These are phyloP conservation scores for Suillus paluster DNA, from an alignment of 768 basidiomycete genomes.

Conservation along the genomic window DNA sequence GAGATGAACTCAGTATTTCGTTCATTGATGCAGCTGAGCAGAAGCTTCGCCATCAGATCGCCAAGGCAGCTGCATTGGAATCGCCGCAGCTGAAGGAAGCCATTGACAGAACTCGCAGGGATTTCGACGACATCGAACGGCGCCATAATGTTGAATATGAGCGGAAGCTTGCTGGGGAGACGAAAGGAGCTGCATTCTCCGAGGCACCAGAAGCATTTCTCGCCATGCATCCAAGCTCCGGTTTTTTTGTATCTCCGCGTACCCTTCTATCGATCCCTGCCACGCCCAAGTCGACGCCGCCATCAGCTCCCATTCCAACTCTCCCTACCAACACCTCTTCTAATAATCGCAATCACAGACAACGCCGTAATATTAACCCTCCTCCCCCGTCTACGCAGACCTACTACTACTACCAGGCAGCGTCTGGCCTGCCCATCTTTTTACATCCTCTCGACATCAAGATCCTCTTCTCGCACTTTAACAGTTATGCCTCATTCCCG, in stretches of 20 bases:
- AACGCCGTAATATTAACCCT: conserved; percentile 81
- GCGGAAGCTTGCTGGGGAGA: conserved; percentile 29
- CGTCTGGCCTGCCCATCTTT: conserved; percentile 89
- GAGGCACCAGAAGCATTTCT: conserved; percentile 68
- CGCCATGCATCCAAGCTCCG: conserved; percentile 24
- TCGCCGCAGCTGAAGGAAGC: conserved; percentile 64
- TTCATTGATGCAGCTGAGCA: conserved; percentile 83
- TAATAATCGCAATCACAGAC: conserved; percentile 51
- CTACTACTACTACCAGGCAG: conserved; percentile 96
- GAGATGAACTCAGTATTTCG: conserved; percentile 75
- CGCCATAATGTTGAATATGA: conserved; percentile 27
- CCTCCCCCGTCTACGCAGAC: conserved; percentile 87
- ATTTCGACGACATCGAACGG: conserved; percentile 57
- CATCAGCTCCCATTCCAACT: conserved; percentile 12
- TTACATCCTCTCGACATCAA: conserved; percentile 96
- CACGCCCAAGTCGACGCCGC: conserved; percentile 15
- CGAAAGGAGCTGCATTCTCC: conserved; percentile 16
- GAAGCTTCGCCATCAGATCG: conserved; percentile 80
- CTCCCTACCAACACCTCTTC: conserved; percentile 23
- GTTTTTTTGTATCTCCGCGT: conserved; percentile 31
- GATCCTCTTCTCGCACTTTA: conserved; percentile 85
- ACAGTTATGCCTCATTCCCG: conserved; percentile 82
- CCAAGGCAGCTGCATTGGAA: conserved; percentile 77
- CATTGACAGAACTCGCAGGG: conserved; percentile 65
- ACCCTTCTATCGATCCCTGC: conserved; percentile 12